Base-by-base conservation (phyloP, 768 basidiomycete species). In the Amanita exitialis region DNA sequence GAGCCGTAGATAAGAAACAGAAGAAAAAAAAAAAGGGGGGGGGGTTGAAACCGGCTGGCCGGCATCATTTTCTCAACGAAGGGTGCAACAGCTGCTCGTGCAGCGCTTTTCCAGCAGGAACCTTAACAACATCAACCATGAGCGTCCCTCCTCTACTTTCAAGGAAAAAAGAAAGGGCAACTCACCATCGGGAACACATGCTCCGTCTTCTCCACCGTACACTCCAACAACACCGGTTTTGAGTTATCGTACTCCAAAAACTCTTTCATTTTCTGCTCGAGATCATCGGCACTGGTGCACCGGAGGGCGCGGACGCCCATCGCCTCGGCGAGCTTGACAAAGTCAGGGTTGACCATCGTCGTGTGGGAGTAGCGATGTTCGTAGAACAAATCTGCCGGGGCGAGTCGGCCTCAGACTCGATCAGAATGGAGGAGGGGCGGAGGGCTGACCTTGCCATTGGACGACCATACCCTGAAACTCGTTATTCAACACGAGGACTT, bases 381-480 rank as follows among this genome's bases (percentile, higher is more conserved):
- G 67, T 98, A 99, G 76, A 99, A 99, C 9, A 99, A 79, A 66
- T 98, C 94, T 71, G 35, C 23, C 36, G 16, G 42, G 32, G 13
- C 47, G 18, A 16, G 30, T 21, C 7, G 13, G 36, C 42, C 43
- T 21, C 16, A 49, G 41, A 39, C 49, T 49, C 44, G 53, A 16
- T 58, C 47, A 49, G 47, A 49, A 16, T 52, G 45, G 48, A 41
- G 32, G 21, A 49, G 21, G 36, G 36, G 10, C 52, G 15, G 27
- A 10, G 4, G 10, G 30, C 75, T 45, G 53, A 91, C 90, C 90
- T 77, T 98, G 96, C 96, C 95, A 98, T 73, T 99, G 96, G 28
- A 90, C 71, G 10, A 98, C 96, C 96, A 99, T 99, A 49, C 96
- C 96, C 67, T 96, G 94, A 78, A 93, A 96, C 62, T 94, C 91